These are phyloP conservation scores for Chloranthus sessilifolius DNA, from an alignment of 164 flowering plant species.

Conservation along the genomic window DNA sequence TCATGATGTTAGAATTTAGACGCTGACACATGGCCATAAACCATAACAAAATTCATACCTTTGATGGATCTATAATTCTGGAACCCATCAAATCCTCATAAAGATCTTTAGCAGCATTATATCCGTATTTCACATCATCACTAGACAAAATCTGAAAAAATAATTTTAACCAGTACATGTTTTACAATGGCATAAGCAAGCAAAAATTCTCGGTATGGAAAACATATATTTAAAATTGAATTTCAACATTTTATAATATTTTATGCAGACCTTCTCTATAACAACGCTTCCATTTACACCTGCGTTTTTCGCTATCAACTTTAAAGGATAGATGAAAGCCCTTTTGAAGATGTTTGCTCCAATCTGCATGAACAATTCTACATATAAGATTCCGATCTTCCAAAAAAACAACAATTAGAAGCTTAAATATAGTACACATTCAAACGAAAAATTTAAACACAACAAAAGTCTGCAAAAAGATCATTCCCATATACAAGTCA, in stretches of 20 bases:
- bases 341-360: constrained; percentile 85
- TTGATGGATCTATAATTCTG: constrained; percentile 81
- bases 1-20: too few species aligned
- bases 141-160: constrained; percentile 51
- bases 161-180: too few species aligned
- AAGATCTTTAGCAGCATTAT: constrained; percentile 70
- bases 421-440: too few species aligned
- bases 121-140: constrained; percentile 50
- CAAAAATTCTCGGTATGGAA: too few species aligned
- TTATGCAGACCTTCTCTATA: constrained; percentile 47
- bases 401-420: too few species aligned
- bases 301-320: constrained; percentile 75
- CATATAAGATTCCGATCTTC: too few species aligned
- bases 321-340: constrained; percentile 68
- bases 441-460: too few species aligned
- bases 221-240: background rate
- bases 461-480: too few species aligned
- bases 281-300: constrained; percentile 75
- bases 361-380: constrained; percentile 36
- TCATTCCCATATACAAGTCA: too few species aligned
- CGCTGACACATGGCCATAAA: too few species aligned
- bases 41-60: too few species aligned
- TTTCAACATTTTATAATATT: background rate
- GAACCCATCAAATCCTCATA: constrained; percentile 76
- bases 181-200: too few species aligned